Conservation (phyloP, 1,284 basidiomycete genomes). For the Malassezia pachydermatis region DNA sequence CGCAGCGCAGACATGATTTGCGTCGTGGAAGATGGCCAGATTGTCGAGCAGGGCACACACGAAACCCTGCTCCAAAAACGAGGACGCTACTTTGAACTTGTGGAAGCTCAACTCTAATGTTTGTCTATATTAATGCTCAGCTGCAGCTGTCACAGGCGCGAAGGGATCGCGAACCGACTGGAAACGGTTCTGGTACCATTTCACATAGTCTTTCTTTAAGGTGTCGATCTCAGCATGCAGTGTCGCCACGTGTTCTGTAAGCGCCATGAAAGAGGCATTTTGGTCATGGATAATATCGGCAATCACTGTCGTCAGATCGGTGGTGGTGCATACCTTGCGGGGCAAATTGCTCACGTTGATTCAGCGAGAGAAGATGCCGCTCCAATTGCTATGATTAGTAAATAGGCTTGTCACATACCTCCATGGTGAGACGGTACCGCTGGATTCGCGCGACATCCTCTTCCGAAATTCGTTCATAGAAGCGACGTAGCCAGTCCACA, state of each 20-base stretch:
- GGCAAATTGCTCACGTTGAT: slow-evolving; percentile 28
- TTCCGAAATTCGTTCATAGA: slow-evolving; percentile 28
- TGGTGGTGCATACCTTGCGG: no score
- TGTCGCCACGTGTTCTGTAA: slow-evolving; percentile 38
- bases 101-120: slow-evolving; percentile 31
- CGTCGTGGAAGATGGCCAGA: slow-evolving; percentile 50
- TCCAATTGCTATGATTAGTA: no score
- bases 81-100: slow-evolving; percentile 47
- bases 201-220: slow-evolving; percentile 39
- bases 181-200: slow-evolving; percentile 40
- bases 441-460: slow-evolving; percentile 32
- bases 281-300: slow-evolving; percentile 39
- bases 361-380: slow-evolving; percentile 31
- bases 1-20: slow-evolving; percentile 57
- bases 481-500: slow-evolving; percentile 32
- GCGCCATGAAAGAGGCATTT: slow-evolving; percentile 40
- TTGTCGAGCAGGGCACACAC: slow-evolving; percentile 49
- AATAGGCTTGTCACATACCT: no score
- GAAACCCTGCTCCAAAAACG: slow-evolving; percentile 43
- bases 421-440: slow-evolving; percentile 37
- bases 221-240: slow-evolving; percentile 41
- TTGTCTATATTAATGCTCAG: slow-evolving; percentile 1
- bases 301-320: no score
- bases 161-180: slow-evolving; percentile 41
- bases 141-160: slow-evolving; percentile 15